Base-by-base conservation (phyloP, 1,284 basidiomycete species). In the Pseudozyma tsukubaensis region DNA sequence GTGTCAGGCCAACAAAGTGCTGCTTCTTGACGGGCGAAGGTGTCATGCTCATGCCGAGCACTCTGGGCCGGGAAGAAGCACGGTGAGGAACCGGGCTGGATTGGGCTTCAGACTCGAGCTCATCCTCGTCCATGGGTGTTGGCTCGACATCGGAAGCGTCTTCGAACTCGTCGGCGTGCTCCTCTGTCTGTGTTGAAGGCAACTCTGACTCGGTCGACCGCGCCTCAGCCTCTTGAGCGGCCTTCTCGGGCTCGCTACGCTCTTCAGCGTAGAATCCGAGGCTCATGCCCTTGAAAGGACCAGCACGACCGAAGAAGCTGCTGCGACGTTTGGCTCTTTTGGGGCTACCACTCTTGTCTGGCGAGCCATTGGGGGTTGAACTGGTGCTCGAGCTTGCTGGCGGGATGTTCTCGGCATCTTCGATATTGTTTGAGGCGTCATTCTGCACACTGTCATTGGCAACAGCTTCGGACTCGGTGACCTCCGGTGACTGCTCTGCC, bases 201-300 rank as follows among this genome's bases (percentile, higher is more conserved):
- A 29, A 29, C 24, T 29, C 24, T 29, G 24, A 29, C 24, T 29
- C 24, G 24, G 24, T 29, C 24, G 24, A 29, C 24, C 6, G 24
- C 24, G 40, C 24, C 18, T 18, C 40, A 13, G 11, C 19, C 5
- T 39, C 19, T 21, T 56, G 16, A 34, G 50, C 48, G 12, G 63
- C 35, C 55, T 50, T 16, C 2, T 50, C 37, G 10, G 44, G 34
- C 21, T 64, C 60, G 18, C 50, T 54, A 19, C 75, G 70, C 51
- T 77, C 75, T 52, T 77, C 72, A 10, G 69, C 67, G 40, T 77
- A 77, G 50, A 77, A 77, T 10, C 72, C 75, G 16, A 77, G 64
- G 19, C 61, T 75, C 18, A 71, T 69, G 3, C 60, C 71, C 19
- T 43, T 37, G 54, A 77, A 70, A n/a, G 72, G 67, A 3, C 72